Evolutionary conservation across 2,329 filamentous ascomycete species (phyloP).

Genomic region (Neoscytalidium dimidiatum): DNA sequence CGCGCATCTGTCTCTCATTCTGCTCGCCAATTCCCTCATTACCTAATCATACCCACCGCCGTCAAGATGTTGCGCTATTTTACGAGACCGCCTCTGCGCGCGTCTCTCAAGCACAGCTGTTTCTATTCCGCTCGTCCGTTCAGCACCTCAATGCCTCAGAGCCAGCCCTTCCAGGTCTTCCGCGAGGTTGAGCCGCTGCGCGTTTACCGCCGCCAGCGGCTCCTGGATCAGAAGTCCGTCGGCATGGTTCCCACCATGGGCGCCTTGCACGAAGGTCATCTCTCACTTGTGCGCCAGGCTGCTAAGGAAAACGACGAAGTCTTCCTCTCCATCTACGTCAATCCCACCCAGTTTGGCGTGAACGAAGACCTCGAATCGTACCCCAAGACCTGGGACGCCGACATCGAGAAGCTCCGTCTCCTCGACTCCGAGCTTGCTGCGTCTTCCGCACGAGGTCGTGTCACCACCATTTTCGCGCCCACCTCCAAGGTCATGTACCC

Average conservation of each 20-base stretch:
- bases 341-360: slow-evolving; percentile 92
- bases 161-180: slow-evolving; percentile 58
- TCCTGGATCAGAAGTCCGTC: slow-evolving; percentile 69
- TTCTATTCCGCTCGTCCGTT: slow-evolving; percentile 21
- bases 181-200: slow-evolving; percentile 74
- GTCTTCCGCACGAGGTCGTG: slow-evolving; percentile 55
- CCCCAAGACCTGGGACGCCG: slow-evolving; percentile 83
- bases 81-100: background rate
- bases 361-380: slow-evolving; percentile 87
- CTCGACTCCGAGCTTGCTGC: slow-evolving; percentile 73
- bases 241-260: slow-evolving; percentile 97
- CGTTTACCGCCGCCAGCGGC: slow-evolving; percentile 66
- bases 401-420: slow-evolving; percentile 65
- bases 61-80: slow-evolving; percentile 1
- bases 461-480: slow-evolving; percentile 85
- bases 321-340: slow-evolving; percentile 91
- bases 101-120: background rate
- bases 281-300: slow-evolving; percentile 81
- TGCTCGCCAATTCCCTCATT: background rate
- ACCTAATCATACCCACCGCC: background rate
- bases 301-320: slow-evolving; percentile 83
- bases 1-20: background rate
- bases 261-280: slow-evolving; percentile 88
- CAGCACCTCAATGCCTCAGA: slow-evolving; percentile 9
- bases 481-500: slow-evolving; percentile 86